Evolutionary conservation across 2,329 filamentous ascomycete genomes (phyloP), one percentile per base, ranked within the genome.

Genomic region (Paraphoma sp.): DNA sequence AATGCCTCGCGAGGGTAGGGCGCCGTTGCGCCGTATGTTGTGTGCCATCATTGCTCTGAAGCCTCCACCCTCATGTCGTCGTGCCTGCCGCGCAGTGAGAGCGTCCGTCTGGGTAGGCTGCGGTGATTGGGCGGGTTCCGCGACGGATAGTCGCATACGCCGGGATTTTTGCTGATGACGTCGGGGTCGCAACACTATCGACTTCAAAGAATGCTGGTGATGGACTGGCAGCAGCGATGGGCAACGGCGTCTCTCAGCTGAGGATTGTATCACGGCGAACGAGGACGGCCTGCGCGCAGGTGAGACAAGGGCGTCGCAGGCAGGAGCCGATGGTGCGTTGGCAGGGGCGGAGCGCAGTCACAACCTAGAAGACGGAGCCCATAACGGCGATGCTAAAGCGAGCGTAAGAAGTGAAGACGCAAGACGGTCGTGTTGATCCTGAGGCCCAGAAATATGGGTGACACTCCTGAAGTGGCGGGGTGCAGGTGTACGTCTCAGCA

Each of bases 61-160:
- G 51, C 59, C 59, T 57, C 53, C 45, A 53, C 68, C 69, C 61
- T 73, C 71, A 73, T 73, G 57, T 69, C 51, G 38, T 73, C 69
- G 53, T 42, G 40, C 40, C 40, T 42, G 40, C 17, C 12, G 14
- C 30, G 46, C 46, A 29, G 33, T 16, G 9, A 29, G 23, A 28
- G 14, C 17, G 33, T 42, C 40, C 8, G 11, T 16, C 18, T 6
- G 33, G 12, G 12, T 31, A 45, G 46, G 47, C 43, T 16, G 33
- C 55, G 41, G 38, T 45, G 36, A 48, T 44, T 48, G 58, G 56
- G 47, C 33, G 41, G 30, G 42, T 48, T 30, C 42, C 16, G 48
- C 45, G 16, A 17, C 44, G 44, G 38, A 30, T 49, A 40, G 23
- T 50, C 30, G 56, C 47, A 53, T 54, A 56, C 56, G 53, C 38